Evolutionary conservation across 306 rosid genomes (phyloP).

Genomic region (Lathyrus sativus): DNA sequence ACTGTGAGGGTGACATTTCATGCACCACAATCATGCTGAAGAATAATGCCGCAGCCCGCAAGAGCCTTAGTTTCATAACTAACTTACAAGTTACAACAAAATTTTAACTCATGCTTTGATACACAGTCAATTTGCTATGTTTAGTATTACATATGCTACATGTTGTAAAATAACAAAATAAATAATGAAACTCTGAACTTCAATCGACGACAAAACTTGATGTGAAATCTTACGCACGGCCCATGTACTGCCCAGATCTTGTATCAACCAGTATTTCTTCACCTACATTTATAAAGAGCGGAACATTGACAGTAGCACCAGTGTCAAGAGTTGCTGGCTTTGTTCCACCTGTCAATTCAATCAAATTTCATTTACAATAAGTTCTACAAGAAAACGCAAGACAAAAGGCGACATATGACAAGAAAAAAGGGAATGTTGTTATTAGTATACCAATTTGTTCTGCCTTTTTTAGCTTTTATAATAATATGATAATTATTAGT

Average conservation of each 20-base stretch:
- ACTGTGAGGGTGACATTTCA: not conserved
- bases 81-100: slow-evolving; percentile 26
- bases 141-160: slow-evolving; percentile 38
- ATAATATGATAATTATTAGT: slow-evolving; percentile 4
- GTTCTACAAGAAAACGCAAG: slow-evolving; percentile 15
- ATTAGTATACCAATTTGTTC: too few relatives aligned
- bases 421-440: not conserved
- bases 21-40: slow-evolving; percentile 18
- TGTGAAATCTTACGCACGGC: slow-evolving; percentile 65
- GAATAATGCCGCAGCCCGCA: slow-evolving; percentile 6
- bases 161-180: slow-evolving; percentile 3
- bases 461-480: not conserved
- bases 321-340: slow-evolving; percentile 96
- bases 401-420: not conserved
- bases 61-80: slow-evolving; percentile 11
- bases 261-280: slow-evolving; percentile 83
- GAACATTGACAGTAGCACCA: slow-evolving; percentile 80
- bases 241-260: slow-evolving; percentile 89
- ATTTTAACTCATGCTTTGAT: slow-evolving; percentile 13
- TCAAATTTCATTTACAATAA: slow-evolving; percentile 33
- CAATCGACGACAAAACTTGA: slow-evolving; percentile 35
- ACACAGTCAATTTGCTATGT: slow-evolving; percentile 36
- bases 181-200: not conserved
- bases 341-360: slow-evolving; percentile 71
- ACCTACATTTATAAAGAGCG: slow-evolving; percentile 74